A percentile compares a stretch with the other conserved stretches of the same genome.
phyloP scores from a whole-genome alignment of 225 moss, liverwort and hornwort species.

The Pseudisothecium myosuroides region DNA sequence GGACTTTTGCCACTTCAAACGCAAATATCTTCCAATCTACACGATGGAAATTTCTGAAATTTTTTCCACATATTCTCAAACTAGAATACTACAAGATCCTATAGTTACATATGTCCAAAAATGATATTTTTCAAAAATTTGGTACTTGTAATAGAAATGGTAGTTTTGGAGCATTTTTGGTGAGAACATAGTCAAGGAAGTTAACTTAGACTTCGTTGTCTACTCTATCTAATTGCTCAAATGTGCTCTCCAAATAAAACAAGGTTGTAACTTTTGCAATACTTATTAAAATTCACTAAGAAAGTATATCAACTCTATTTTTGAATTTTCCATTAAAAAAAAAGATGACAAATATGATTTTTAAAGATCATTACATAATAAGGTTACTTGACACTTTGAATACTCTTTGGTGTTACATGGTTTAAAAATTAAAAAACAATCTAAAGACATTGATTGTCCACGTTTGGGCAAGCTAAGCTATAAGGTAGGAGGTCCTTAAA shows the following conservation, averaged over 20 bases:
- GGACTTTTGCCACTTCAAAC: too few relatives aligned
- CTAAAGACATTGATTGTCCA: rapidly evolving
- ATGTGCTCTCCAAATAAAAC: neutral
- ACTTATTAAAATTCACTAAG: neutral
- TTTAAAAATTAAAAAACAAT: neutral
- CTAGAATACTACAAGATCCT: too few relatives aligned
- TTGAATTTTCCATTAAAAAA: neutral
- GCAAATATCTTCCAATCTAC: too few relatives aligned
- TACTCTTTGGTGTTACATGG: neutral
- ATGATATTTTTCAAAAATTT: too few relatives aligned
- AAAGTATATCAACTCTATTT: neutral
- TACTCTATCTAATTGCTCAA: neutral
- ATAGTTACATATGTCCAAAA: too few relatives aligned
- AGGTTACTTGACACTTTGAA: neutral
- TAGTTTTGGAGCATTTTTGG: too few relatives aligned
- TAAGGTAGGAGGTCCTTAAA: too few relatives aligned
- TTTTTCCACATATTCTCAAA: too few relatives aligned
- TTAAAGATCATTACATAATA: neutral
- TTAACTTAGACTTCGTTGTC: too few relatives aligned
- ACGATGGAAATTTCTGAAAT: too few relatives aligned
- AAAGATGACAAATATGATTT: rapidly evolving
- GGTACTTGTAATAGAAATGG: too few relatives aligned
- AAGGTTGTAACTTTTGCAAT: neutral
- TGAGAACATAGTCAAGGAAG: too few relatives aligned
- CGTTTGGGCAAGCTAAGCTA: neutral